Conservation (phyloP, 306 rosid species). For the Rosa multiflora region DNA sequence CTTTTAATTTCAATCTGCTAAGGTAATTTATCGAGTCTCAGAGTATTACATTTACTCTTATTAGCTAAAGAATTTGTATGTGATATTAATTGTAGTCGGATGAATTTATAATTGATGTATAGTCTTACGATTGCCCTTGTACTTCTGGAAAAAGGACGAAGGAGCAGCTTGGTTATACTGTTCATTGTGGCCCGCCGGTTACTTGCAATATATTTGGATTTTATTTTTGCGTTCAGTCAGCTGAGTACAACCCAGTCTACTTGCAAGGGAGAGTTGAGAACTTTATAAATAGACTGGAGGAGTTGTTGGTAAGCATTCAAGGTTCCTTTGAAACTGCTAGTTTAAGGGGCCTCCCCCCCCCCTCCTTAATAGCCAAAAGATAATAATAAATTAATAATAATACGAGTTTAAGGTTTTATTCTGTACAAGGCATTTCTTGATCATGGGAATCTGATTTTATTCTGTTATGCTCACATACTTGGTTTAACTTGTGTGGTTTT, state of each 20-base stretch:
- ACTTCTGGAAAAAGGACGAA: constrained; percentile 64
- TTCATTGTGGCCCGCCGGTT: constrained; percentile 64
- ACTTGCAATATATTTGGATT: constrained; percentile 73
- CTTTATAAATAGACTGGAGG: too few relatives aligned
- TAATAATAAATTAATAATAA: too few relatives aligned
- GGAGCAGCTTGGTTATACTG: constrained; percentile 98
- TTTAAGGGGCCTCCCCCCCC: too few relatives aligned
- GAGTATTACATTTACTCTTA: neutral
- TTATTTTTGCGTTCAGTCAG: constrained; percentile 78
- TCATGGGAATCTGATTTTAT: too few relatives aligned
- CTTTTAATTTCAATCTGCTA: constrained; percentile 67
- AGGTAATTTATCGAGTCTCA: constrained; percentile 54
- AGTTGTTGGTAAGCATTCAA: too few relatives aligned
- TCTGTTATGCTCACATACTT: too few relatives aligned
- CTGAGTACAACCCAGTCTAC: constrained; percentile 77
- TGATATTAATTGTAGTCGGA: neutral
- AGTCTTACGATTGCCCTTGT: constrained; percentile 20
- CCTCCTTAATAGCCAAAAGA: too few relatives aligned
- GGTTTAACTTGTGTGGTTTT: too few relatives aligned
- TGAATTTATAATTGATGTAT: neutral
- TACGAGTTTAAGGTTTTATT: too few relatives aligned
- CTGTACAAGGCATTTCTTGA: too few relatives aligned
- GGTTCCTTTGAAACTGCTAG: too few relatives aligned
- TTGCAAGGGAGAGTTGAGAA: constrained; percentile 58
- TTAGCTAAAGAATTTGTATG: neutral